phyloP scores from a whole-genome alignment of 2,329 filamentous ascomycete genomes.

The Plenodomus tracheiphilus region DNA sequence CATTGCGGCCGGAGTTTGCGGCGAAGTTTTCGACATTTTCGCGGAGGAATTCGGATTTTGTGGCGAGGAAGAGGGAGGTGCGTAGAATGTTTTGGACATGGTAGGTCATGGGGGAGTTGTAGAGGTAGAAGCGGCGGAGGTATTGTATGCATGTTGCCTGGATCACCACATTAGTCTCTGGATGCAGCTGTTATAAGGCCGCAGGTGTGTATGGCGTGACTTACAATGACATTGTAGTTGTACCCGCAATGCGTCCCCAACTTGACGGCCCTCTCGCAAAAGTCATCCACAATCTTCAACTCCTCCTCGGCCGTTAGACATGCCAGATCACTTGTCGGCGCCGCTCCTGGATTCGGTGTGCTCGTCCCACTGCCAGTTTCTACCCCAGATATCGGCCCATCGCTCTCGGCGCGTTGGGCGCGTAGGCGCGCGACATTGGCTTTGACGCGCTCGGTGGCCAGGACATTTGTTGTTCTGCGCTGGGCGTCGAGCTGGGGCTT shows the following conservation, averaged over 20 bases:
- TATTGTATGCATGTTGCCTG: slow-evolving; percentile 84
- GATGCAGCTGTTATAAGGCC: too few species aligned
- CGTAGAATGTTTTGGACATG: slow-evolving; percentile 87
- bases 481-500: slow-evolving; percentile 70
- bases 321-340: slow-evolving; percentile 59
- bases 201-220: neutral
- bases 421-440: slow-evolving; percentile 58
- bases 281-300: slow-evolving; percentile 77
- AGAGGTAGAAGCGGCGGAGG: slow-evolving; percentile 91
- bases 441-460: slow-evolving; percentile 71
- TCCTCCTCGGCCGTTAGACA: slow-evolving; percentile 86
- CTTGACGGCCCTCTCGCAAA: slow-evolving; percentile 64
- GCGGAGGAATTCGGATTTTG: slow-evolving; percentile 87
- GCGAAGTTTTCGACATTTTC: slow-evolving; percentile 66
- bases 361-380: slow-evolving; percentile 40
- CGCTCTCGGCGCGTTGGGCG: slow-evolving; percentile 41
- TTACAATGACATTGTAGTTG: slow-evolving; percentile 63
- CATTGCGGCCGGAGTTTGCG: slow-evolving; percentile 46
- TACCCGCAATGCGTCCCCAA: slow-evolving; percentile 63
- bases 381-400: slow-evolving; percentile 29
- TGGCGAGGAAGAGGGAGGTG: slow-evolving; percentile 88
- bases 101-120: slow-evolving; percentile 95
- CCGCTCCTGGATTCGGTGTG: slow-evolving; percentile 26
- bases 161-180: neutral
- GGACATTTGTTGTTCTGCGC: slow-evolving; percentile 76